Conservation (phyloP, 176 grass and related monocot genomes). For the Lolium multiflorum region DNA sequence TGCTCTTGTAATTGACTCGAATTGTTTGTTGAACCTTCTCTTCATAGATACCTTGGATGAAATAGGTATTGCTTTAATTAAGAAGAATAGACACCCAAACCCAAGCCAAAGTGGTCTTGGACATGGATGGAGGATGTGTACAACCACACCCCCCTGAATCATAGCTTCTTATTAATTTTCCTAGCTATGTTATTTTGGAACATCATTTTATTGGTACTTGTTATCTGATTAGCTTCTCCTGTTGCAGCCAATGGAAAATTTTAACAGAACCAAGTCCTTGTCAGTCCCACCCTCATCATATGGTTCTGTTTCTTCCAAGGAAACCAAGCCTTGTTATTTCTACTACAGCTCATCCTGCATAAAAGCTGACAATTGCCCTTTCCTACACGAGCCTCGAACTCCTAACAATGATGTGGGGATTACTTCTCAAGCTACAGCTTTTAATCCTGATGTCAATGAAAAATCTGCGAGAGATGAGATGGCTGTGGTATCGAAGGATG, state of each 20-base stretch:
- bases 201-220: background rate
- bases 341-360: conserved; percentile 49
- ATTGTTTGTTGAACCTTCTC: background rate
- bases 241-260: conserved; percentile 53
- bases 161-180: conserved; percentile 18
- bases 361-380: conserved; percentile 57
- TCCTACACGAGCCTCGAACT: conserved; percentile 44
- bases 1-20: background rate
- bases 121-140: background rate
- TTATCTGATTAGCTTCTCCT: conserved; percentile 45
- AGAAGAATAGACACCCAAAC: background rate
- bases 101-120: background rate
- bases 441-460: conserved; percentile 26
- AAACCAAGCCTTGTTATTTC: conserved; percentile 58
- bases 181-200: conserved; percentile 11
- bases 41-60: background rate
- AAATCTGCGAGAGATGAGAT: conserved; percentile 39
- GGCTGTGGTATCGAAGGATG: conserved; percentile 5
- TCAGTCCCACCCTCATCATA: conserved; percentile 4
- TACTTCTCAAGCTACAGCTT: conserved; percentile 36
- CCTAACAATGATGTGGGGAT: conserved; percentile 4
- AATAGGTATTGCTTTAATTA: background rate
- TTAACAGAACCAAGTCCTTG: conserved; percentile 32
- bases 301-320: conserved; percentile 45
- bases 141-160: background rate